phyloP scores from a whole-genome alignment of 2,329 filamentous ascomycete genomes.

The Fusarium setosum region DNA sequence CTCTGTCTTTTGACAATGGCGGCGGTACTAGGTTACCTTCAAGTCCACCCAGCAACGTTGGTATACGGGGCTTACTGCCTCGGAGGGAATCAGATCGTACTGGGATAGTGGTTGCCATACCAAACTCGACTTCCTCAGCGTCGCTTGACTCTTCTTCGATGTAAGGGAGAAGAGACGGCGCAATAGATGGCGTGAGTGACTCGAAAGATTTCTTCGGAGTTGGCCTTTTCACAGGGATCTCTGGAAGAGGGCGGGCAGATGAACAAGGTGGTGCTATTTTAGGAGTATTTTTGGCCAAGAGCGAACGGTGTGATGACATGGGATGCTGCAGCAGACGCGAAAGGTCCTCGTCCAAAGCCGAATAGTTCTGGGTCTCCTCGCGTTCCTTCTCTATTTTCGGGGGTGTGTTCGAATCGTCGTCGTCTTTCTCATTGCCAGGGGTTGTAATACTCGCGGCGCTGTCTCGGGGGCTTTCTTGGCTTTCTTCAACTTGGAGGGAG shows the following conservation, averaged over 20 bases:
- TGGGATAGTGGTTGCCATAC: slow-evolving; percentile 12
- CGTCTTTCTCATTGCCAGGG: neutral
- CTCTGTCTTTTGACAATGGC: neutral
- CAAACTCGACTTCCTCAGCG: slow-evolving; percentile 18
- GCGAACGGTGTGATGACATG: neutral
- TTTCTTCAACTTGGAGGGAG: too few relatives aligned
- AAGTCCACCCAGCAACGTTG: neutral
- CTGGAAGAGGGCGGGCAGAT: slow-evolving; percentile 32
- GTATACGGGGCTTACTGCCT: neutral
- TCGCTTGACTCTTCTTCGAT: slow-evolving; percentile 36
- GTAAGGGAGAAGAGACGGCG: slow-evolving; percentile 29
- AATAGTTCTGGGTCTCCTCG: neutral
- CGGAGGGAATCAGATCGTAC: slow-evolving; percentile 15
- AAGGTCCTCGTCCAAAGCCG: neutral
- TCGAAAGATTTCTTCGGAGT: slow-evolving; percentile 10
- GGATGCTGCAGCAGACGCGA: neutral
- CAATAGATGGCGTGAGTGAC: slow-evolving; percentile 9
- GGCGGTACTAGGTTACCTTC: neutral
- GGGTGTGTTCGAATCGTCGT: neutral
- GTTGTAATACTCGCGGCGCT: neutral
- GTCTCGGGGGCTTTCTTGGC: neutral
- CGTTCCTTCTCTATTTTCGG: neutral
- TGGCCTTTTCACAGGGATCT: slow-evolving; percentile 25
- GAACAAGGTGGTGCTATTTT: neutral
- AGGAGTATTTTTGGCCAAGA: neutral